Percentiles rank a stretch among this genome's conserved stretches.
phyloP scores from a whole-genome alignment of 352 stramenopile genomes.

The Phytophthora pisi region DNA sequence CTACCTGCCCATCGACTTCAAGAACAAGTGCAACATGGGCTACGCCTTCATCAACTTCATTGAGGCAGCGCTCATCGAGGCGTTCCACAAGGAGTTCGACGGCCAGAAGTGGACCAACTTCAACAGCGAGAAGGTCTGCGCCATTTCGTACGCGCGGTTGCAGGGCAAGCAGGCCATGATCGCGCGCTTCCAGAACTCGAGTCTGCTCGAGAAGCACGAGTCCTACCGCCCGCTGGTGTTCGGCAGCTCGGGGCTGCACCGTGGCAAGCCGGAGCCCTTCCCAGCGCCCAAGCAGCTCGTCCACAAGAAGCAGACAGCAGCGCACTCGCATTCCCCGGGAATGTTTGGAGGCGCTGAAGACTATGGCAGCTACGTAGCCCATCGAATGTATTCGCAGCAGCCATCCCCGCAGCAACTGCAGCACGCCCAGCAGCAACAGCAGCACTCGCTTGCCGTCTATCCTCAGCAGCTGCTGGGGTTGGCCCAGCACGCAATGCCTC shows the following conservation, averaged over 20 bases:
- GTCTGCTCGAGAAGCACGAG: constrained; percentile 93
- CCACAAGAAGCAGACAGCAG: constrained; percentile 45
- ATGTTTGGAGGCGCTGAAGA: constrained; percentile 32
- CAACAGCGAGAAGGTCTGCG: constrained; percentile 99
- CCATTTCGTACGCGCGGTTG: constrained; percentile 98
- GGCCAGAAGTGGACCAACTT: constrained; percentile 96
- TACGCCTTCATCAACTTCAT: constrained; percentile 99
- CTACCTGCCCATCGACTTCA: constrained; percentile 99
- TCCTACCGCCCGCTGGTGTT: constrained; percentile 94
- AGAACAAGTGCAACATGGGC: constrained; percentile 99
- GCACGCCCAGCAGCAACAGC: constrained; percentile 29
- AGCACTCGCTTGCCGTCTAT: constrained; percentile 30
- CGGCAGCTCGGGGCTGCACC: constrained; percentile 70
- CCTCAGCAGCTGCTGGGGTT: constrained; percentile 37
- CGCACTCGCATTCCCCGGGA: constrained; percentile 32
- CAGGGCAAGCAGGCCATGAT: constrained; percentile 98
- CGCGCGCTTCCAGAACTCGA: constrained; percentile 98
- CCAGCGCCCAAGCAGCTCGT: constrained; percentile 59
- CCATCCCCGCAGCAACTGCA: constrained; percentile 35
- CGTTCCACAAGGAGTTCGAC: constrained; percentile 88
- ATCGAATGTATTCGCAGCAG: constrained; percentile 35
- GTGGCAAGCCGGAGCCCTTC: constrained; percentile 73
- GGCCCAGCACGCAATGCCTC: constrained; percentile 36
- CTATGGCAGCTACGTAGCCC: constrained; percentile 36
- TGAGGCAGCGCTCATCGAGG: constrained; percentile 73